These are phyloP conservation scores for Solanum clarkiae DNA, from an alignment of 257 asterid genomes.

Conservation along the genomic window DNA sequence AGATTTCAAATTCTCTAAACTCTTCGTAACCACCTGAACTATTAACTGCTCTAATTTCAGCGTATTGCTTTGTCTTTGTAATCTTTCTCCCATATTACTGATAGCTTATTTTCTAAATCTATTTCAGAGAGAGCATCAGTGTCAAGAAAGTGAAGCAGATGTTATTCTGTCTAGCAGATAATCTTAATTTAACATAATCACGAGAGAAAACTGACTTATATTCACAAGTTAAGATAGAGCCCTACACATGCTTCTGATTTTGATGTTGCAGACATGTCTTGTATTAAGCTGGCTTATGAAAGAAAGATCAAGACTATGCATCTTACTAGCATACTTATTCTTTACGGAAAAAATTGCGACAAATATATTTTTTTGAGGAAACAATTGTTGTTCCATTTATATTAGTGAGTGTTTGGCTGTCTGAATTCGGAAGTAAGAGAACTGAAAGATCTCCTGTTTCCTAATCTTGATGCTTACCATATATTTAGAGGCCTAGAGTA, in stretches of 20 bases:
- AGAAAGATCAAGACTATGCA: neutral
- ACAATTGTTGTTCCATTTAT: neutral
- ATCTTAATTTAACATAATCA: neutral
- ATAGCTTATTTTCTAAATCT: constrained; percentile 1
- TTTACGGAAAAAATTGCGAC: neutral
- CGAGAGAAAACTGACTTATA: neutral
- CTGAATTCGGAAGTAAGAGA: neutral
- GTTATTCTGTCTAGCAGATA: neutral
- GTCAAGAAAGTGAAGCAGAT: constrained; percentile 49
- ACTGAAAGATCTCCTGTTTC: neutral
- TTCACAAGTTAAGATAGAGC: neutral
- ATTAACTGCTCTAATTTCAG: neutral
- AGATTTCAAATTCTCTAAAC: neutral
- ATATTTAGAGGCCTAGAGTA: neutral
- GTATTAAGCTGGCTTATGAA: neutral
- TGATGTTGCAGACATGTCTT: neutral
- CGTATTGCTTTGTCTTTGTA: neutral
- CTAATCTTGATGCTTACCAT: neutral
- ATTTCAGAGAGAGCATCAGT: constrained; percentile 51
- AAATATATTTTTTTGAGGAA: neutral
- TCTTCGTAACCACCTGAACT: neutral
- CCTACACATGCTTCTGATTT: neutral
- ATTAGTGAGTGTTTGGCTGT: neutral
- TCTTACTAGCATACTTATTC: neutral
- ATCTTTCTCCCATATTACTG: neutral